Evolutionary conservation across 148 eudicot genomes (phyloP).

Genomic region (Silene latifolia): DNA sequence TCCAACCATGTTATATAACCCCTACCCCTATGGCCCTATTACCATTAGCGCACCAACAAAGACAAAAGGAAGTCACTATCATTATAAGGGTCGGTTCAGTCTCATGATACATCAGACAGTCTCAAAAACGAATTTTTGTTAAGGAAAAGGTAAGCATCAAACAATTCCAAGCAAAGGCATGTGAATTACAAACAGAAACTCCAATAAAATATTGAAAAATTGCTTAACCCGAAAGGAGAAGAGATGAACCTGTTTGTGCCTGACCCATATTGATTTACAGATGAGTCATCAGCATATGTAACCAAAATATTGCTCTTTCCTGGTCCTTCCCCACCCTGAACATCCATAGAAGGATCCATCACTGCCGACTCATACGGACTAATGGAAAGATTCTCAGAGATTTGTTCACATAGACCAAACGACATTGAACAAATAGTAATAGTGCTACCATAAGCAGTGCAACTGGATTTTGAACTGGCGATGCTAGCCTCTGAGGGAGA

Average conservation of each 20-base stretch:
- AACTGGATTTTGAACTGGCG: conserved; percentile 55
- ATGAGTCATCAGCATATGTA: conserved; percentile 39
- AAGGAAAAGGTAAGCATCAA: too few relatives aligned
- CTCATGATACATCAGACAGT: too few relatives aligned
- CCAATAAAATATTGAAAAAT: background rate
- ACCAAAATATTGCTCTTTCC: conserved; percentile 35
- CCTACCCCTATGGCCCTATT: too few relatives aligned
- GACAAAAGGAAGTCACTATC: too few relatives aligned
- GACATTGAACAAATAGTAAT: conserved; percentile 53
- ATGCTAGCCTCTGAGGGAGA: conserved; percentile 58
- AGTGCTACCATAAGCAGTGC: conserved; percentile 58
- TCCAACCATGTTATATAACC: too few relatives aligned
- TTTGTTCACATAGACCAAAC: conserved; percentile 41
- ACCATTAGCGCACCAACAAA: too few relatives aligned
- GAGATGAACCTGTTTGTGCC: conserved; percentile 59
- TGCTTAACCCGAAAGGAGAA: conserved; percentile 3
- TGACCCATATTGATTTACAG: conserved; percentile 35
- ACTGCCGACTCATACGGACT: conserved; percentile 58
- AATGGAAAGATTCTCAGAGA: conserved; percentile 37
- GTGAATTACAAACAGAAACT: conserved; percentile 1
- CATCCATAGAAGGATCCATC: conserved; percentile 43
- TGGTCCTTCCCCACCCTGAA: conserved; percentile 37
- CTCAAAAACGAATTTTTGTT: too few relatives aligned
- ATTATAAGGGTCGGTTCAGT: too few relatives aligned
- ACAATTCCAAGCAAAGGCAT: background rate